These are phyloP conservation scores for Sphagnum fallax DNA, from an alignment of 228 moss, liverwort and hornwort genomes.

Conservation along the genomic window DNA sequence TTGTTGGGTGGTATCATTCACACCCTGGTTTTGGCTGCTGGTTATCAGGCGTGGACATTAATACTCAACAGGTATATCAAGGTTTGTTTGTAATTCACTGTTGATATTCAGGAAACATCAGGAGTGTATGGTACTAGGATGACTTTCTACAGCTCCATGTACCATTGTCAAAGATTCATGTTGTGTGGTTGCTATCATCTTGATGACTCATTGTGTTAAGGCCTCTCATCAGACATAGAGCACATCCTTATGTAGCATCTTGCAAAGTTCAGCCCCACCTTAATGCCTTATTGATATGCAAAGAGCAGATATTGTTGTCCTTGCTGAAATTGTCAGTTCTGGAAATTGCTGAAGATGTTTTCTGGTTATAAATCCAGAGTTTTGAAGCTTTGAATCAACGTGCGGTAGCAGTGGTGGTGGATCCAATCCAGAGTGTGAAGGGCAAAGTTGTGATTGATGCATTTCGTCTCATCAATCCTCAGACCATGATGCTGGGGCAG, in stretches of 20 bases:
- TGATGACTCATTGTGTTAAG: neutral
- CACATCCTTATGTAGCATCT: no score
- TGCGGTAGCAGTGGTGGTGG: constrained; percentile 91
- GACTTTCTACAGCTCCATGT: no score
- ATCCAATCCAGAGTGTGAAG: constrained; percentile 96
- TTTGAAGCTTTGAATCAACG: constrained; percentile 86
- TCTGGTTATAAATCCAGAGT: constrained; percentile 37
- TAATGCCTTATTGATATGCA: no score
- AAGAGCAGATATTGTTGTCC: no score
- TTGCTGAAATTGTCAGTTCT: no score
- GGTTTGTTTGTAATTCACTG: no score
- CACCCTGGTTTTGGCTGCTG: constrained; percentile 99
- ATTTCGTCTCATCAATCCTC: constrained; percentile 92
- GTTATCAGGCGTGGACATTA: constrained; percentile 95
- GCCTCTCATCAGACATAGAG: no score
- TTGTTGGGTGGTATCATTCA: constrained; percentile 97
- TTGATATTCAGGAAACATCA: no score
- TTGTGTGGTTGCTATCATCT: neutral
- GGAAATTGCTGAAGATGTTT: no score
- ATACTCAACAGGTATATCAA: constrained; percentile 74
- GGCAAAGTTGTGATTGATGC: constrained; percentile 96
- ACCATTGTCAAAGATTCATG: neutral
- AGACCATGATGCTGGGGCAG: constrained; percentile 97
- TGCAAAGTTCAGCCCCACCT: no score
- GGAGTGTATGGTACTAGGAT: no score